phyloP scores from a whole-genome alignment of 1,284 basidiomycete species.

The Cutaneotrichosporon arboriforme region DNA sequence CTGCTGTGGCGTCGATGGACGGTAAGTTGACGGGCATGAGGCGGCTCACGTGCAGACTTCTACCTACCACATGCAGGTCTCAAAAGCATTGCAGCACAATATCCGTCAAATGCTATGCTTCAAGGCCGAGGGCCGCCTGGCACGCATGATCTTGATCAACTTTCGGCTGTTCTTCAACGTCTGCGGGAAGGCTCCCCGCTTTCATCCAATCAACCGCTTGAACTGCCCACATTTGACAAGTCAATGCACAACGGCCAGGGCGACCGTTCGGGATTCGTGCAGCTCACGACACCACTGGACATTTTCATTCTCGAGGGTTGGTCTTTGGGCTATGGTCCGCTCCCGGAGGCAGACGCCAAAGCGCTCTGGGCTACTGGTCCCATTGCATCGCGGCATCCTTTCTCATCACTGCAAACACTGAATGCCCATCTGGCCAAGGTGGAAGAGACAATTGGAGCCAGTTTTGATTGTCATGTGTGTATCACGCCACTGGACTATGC shows the following conservation, averaged over 20 bases:
- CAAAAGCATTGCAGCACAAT: slow-evolving; percentile 22
- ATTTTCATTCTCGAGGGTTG: slow-evolving; percentile 68
- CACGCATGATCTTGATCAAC: slow-evolving; percentile 32
- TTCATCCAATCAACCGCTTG: neutral
- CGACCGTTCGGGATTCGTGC: slow-evolving; percentile 56
- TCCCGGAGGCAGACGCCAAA: slow-evolving; percentile 39
- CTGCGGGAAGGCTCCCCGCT: neutral
- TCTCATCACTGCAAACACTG: slow-evolving; percentile 21
- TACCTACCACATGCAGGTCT: slow-evolving; percentile 34
- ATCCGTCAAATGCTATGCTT: slow-evolving; percentile 36
- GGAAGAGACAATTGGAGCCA: neutral
- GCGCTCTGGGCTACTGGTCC: slow-evolving; percentile 28
- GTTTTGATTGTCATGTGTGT: slow-evolving; percentile 29
- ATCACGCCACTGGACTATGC: slow-evolving; percentile 23
- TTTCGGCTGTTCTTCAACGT: neutral
- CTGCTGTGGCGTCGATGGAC: slow-evolving; percentile 20
- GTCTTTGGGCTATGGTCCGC: slow-evolving; percentile 49
- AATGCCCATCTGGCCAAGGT: slow-evolving; percentile 30
- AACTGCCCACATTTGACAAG: slow-evolving; percentile 65
- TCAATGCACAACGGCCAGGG: slow-evolving; percentile 70
- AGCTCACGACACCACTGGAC: slow-evolving; percentile 52
- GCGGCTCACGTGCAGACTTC: slow-evolving; percentile 25
- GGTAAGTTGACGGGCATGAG: slow-evolving; percentile 8
- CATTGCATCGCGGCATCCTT: slow-evolving; percentile 21
- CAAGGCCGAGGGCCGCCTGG: slow-evolving; percentile 43